Percentiles rank a stretch among this genome's conserved stretches.
Evolutionary conservation across 2,329 filamentous ascomycete genomes (phyloP).

Genomic region (Phyllosticta citribraziliensis): DNA sequence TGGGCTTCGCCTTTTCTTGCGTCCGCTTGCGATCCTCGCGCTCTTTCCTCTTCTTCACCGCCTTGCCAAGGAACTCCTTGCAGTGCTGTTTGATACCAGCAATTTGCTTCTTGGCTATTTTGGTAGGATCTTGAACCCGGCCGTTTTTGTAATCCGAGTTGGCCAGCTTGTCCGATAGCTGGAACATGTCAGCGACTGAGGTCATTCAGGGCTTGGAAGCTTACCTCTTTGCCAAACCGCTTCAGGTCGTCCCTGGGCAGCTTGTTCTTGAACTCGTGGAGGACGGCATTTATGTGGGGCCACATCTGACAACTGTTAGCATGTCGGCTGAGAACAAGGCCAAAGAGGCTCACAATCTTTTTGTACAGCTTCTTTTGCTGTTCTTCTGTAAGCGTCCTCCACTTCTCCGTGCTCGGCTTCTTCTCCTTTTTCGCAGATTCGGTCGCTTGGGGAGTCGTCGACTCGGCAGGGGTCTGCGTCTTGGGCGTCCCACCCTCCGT

Average conservation of each 20-base stretch:
- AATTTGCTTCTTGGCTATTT: slow-evolving; percentile 66
- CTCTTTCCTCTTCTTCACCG: slow-evolving; percentile 63
- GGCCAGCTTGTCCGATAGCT: slow-evolving; percentile 66
- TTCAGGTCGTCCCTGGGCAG: slow-evolving; percentile 71
- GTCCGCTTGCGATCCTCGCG: slow-evolving; percentile 52
- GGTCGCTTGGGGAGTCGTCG: slow-evolving; percentile 55
- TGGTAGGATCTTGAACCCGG: slow-evolving; percentile 73
- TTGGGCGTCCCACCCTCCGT: slow-evolving; percentile 56
- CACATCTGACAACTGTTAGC: slow-evolving; percentile 50
- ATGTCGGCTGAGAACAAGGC: neutral
- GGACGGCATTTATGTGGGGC: slow-evolving; percentile 73
- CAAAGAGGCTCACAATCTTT: slow-evolving; percentile 61
- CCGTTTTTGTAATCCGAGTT: slow-evolving; percentile 84
- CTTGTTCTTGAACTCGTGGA: slow-evolving; percentile 79
- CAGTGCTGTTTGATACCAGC: slow-evolving; percentile 77
- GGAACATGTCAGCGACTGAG: slow-evolving; percentile 21
- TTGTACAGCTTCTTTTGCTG: slow-evolving; percentile 96
- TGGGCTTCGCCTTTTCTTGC: slow-evolving; percentile 23
- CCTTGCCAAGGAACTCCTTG: slow-evolving; percentile 78
- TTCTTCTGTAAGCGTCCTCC: slow-evolving; percentile 59
- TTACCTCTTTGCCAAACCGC: slow-evolving; percentile 53
- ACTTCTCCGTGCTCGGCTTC: slow-evolving; percentile 49
- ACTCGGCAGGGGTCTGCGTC: slow-evolving; percentile 40
- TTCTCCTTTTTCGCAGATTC: slow-evolving; percentile 47
- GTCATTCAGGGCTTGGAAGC: slow-evolving; percentile 5